Evolutionary conservation across 192 early-diverging fungal species (phyloP).

Genomic region (Coemansia guatemalensis): DNA sequence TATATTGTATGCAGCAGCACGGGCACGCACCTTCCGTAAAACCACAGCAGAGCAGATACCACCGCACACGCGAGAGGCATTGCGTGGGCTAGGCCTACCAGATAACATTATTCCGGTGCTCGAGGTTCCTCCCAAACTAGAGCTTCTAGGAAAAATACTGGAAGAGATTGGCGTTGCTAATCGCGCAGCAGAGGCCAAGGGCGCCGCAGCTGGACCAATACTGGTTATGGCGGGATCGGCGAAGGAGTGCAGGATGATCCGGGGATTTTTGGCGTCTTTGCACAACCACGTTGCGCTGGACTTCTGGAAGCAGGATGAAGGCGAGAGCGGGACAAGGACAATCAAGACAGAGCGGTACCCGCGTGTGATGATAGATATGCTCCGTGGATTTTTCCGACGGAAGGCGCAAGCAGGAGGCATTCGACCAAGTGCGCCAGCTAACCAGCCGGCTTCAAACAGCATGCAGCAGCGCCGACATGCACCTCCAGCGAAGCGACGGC

Average conservation of each 20-base stretch:
- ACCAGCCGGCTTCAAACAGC: slow-evolving; percentile 3
- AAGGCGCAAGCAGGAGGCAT: slow-evolving; percentile 59
- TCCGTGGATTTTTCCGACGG: slow-evolving; percentile 75
- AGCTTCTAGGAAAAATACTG: slow-evolving; percentile 65
- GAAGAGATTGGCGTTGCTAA: slow-evolving; percentile 65
- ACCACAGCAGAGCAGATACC: slow-evolving; percentile 7
- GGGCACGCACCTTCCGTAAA: slow-evolving; percentile 53
- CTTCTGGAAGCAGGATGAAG: background rate
- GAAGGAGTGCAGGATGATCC: slow-evolving; percentile 32
- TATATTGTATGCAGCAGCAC: slow-evolving; percentile 66
- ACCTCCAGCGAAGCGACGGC: slow-evolving; percentile 56
- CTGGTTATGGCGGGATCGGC: slow-evolving; percentile 31
- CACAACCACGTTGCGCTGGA: slow-evolving; percentile 8
- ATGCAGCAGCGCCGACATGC: slow-evolving; percentile 23
- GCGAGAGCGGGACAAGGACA: background rate
- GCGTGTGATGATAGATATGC: slow-evolving; percentile 49
- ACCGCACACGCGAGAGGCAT: background rate
- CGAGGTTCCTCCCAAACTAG: slow-evolving; percentile 96
- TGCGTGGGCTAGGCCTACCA: slow-evolving; percentile 61
- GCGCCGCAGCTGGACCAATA: slow-evolving; percentile 16
- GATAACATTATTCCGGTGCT: slow-evolving; percentile 67
- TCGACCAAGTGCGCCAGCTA: background rate
- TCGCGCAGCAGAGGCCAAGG: background rate
- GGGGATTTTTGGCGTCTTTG: slow-evolving; percentile 11
- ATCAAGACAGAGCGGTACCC: slow-evolving; percentile 11